phyloP scores from a whole-genome alignment of 345 rosid species.

The Acer negundo region DNA sequence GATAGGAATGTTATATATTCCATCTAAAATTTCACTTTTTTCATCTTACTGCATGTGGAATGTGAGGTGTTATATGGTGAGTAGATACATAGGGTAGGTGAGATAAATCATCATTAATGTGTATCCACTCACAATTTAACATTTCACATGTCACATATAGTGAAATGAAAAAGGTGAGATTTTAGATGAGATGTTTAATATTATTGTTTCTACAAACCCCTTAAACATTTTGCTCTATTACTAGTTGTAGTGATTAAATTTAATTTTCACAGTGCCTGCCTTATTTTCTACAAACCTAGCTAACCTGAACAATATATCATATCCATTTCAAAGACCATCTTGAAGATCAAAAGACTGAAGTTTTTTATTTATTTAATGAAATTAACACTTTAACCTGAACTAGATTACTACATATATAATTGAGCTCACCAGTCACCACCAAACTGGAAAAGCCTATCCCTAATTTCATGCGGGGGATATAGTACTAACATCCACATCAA shows the following conservation, averaged over 20 bases:
- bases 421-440: background rate
- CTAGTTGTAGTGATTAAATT: background rate
- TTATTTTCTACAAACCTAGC: background rate
- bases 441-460: background rate
- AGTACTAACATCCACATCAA: background rate
- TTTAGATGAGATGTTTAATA: too few species aligned
- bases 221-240: too few species aligned
- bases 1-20: too few species aligned
- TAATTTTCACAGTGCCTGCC: background rate
- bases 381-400: background rate
- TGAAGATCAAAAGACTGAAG: background rate
- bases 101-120: too few species aligned
- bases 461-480: background rate
- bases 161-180: too few species aligned
- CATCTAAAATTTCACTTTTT: too few species aligned
- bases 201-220: too few species aligned
- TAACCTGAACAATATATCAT: background rate
- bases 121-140: too few species aligned
- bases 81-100: too few species aligned
- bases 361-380: background rate
- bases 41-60: too few species aligned
- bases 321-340: background rate
- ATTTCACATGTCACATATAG: too few species aligned
- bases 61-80: too few species aligned
- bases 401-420: background rate